Evolutionary conservation across 495 filamentous ascomycete genomes (phyloP), one percentile per base, ranked within the genome.

Genomic region (Bacidia gigantensis): DNA sequence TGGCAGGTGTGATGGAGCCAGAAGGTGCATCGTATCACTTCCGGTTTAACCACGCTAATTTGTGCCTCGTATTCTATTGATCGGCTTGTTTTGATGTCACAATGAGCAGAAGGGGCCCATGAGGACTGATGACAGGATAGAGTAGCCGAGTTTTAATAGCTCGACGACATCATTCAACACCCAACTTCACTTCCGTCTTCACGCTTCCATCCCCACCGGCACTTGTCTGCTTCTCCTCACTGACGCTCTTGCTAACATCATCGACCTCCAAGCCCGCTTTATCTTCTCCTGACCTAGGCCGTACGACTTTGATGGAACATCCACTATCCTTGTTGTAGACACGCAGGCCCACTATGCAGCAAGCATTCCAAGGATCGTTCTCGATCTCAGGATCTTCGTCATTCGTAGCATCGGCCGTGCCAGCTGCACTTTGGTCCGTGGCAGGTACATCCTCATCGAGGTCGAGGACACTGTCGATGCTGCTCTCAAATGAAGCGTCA

Each of bases 361-460:
- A 79, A 0, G 88, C 87, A 63, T 93, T 92, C 88, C 88, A 95
- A 0, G 86, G 83, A 46, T 89, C 77, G 3, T 58, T 62, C 53
- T 69, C 74, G 41, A 73, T 69, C 45, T 74, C 71, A 51, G 51
- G 14, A 55, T 54, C 17, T 23, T 35, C 51, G 7, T 57, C 46
- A n/a, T 25, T 41, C 11, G 21, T 26, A 18, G 21, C 35, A 18
- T 26, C 22, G 0, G 44, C 52, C 3, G 23, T 10, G 1, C 26
- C 14, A 10, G 46, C n/a, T 14, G 47, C 3, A 11, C 49, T 53
- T 2, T 52, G 26, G 14, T 67, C 2, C 68, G 57, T 18, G 62
- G 64, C 12, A 44, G 47, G 0, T 67, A 53, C 10, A 65, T 63
- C 2, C 67, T 53, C 3, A 66, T 64, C 0, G 60, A 67, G 21